These are phyloP conservation scores for Rhodosporidiobolus odoratus DNA, from an alignment of 768 basidiomycete species.

Conservation along the genomic window DNA sequence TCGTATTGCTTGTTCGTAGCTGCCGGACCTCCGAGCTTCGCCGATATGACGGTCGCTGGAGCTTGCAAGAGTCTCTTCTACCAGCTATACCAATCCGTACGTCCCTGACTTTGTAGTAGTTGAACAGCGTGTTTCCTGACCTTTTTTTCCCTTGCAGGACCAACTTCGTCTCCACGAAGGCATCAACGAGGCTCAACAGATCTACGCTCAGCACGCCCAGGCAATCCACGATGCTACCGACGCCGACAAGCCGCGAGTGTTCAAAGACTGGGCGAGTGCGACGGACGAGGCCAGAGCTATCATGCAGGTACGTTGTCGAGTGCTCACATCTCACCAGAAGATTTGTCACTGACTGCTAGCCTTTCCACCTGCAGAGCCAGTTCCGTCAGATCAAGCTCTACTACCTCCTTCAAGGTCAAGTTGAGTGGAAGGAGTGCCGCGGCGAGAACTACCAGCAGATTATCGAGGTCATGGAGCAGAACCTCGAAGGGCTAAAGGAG, in stretches of 20 bases:
- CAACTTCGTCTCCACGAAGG: slow-evolving; percentile 19
- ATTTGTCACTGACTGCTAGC: no score
- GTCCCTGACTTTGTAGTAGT: not conserved
- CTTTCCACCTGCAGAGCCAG: slow-evolving; percentile 23
- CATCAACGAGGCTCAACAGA: slow-evolving; percentile 3
- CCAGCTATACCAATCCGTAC: slow-evolving; percentile 31
- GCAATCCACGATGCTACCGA: slow-evolving; percentile 12
- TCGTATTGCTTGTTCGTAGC: not conserved
- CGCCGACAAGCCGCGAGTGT: slow-evolving; percentile 32
- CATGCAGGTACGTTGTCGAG: slow-evolving; percentile 31
- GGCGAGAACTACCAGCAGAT: slow-evolving; percentile 23
- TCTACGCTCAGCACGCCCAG: slow-evolving; percentile 9
- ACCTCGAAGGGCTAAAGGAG: slow-evolving; percentile 26
- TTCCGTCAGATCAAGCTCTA: slow-evolving; percentile 40
- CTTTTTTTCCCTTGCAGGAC: slow-evolving; percentile 10
- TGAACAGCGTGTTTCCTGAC: not conserved
- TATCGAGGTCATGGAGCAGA: slow-evolving; percentile 32
- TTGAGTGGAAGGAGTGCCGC: slow-evolving; percentile 41
- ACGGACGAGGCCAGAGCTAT: slow-evolving; percentile 35
- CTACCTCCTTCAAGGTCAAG: slow-evolving; percentile 25
- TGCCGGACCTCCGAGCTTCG: slow-evolving; percentile 24
- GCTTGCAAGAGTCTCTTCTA: slow-evolving; percentile 28
- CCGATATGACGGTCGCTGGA: slow-evolving; percentile 29
- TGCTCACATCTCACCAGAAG: no score
- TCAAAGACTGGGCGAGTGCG: slow-evolving; percentile 33